Evolutionary conservation across 306 rosid genomes (phyloP), one percentile per base, ranked within the genome.

Genomic region (Cucurbita maxima): DNA sequence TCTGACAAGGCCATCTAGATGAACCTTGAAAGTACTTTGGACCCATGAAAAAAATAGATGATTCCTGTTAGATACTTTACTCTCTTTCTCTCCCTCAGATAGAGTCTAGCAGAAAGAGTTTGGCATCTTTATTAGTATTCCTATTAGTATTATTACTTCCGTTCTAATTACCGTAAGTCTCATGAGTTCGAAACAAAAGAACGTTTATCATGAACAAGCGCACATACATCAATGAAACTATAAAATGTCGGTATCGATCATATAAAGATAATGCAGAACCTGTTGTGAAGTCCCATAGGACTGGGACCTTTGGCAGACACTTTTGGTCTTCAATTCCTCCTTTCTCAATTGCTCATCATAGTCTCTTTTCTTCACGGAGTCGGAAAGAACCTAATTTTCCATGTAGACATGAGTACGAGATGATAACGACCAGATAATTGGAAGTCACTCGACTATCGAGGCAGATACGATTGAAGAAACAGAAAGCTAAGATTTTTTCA

Each of bases 301-400:
- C 83, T 86, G 77, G 74, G 95, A 86, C 81, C 78, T 87, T 82
- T 89, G 96, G 84, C 97, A 95, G 75, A 95, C 99, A 84, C 89
- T 91, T 78, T 72, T 88, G 52, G 92, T 88, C 92, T 79, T 86
- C 55, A 81, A 86, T 79, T 95, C 99, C 86, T 95, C 90, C 89
- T 88, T 95, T 77, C 90, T 86, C 81, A 95, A 81, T 78, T 89
- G 92, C 84, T 91, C 97, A 75, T 95, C 99, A 83, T 95, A 95
- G 77, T 95, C 97, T 82, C 84, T 82, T 81, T 86, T 95, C 87
- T 89, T 95, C 60, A 78, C 74, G 36, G 81, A 80, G 79, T 95
- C 99, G 34, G 97, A 89, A 82, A 95, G 99, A 75, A 95, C 96
- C 99, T 95, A 80, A 79, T 75, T 75, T 30, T 22, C 66, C 45